Base-by-base conservation (phyloP, 768 basidiomycete species). In the Xanthoconium purpureum region DNA sequence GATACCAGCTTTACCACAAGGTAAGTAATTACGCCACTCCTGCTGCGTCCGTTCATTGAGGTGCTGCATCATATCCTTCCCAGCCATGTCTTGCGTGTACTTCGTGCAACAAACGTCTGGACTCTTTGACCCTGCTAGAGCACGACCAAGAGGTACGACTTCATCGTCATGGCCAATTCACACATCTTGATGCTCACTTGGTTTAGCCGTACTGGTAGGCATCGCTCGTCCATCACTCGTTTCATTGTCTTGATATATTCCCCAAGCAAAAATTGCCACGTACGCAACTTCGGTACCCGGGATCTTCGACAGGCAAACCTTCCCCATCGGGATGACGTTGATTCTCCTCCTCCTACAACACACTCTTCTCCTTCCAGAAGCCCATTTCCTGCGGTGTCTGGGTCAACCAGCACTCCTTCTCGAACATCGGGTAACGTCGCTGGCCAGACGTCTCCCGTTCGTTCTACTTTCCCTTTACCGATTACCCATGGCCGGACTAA, bases 51-150 rank as follows among this genome's bases (percentile, higher is more conserved):
- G 37, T 47, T 61, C 42, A 61, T 24, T 46, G 24, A 37, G 52
- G 14, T 58, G 29, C 9, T 14, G 3, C 14, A 48, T 2, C 6
- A 6, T 28, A 40, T 10, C 11, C 30, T 50, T 39, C n/a, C 53
- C 33, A 93, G 89, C 84, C 84, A 24, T 95, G 93, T 74, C 77
- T 95, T 43, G 78, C 86, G 17, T 95, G 93, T 68, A 85, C 77
- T 52, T 76, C 73, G 13, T 95, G 93, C 69, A 82, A 79, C 65
- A 91, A 90, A 70, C 77, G 89, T 36, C 77, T 95, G 14, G 91
- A 93, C 66, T 90, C 91, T 0, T 74, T 81, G 53, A 81, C 81
- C 18, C 76, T 95, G 24, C 75, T 93, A 8, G 93, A 95, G 69
- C 93, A 95, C 67, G 84, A 94, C 64, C 80, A 87, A 66, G 76